Evolutionary conservation across 352 stramenopile genomes (phyloP).

Genomic region (Aphanomyces astaci): DNA sequence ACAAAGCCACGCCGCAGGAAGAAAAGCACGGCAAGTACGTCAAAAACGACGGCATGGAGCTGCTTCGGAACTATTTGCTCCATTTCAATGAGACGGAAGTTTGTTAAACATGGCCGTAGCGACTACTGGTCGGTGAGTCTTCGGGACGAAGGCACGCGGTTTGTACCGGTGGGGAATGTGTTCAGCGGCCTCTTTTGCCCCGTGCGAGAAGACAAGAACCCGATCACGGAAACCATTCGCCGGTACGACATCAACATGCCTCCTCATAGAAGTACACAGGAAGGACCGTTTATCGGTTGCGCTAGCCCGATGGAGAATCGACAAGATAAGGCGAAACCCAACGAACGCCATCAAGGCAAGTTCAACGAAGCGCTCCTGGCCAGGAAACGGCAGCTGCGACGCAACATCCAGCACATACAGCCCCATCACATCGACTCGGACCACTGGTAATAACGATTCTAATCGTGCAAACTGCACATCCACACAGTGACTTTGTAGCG

Average conservation of each 20-base stretch:
- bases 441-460: conserved; percentile 25
- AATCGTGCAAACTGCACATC: neutral
- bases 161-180: conserved; percentile 87
- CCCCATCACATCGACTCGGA: conserved; percentile 56
- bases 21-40: conserved; percentile 67
- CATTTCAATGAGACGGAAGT: no score
- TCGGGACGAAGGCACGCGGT: conserved; percentile 75
- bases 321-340: neutral
- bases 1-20: conserved; percentile 74
- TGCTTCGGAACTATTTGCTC: no score
- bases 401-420: conserved; percentile 54
- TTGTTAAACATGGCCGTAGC: no score
- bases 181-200: conserved; percentile 88
- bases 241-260: conserved; percentile 9
- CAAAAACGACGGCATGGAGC: no score
- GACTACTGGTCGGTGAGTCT: conserved; percentile 89
- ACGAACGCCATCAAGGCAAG: neutral
- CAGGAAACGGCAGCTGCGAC: conserved; percentile 58
- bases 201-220: conserved; percentile 55
- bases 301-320: conserved; percentile 48
- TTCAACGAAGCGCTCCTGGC: conserved; percentile 36
- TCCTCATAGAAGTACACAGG: no score
- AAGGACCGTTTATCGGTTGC: no score
- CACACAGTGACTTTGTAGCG: conserved; percentile 16
- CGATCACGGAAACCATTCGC: conserved; percentile 21